A percentile compares a stretch with the other conserved stretches of the same genome.
These are phyloP conservation scores for Canna indica DNA, from an alignment of 176 grass and related monocot genomes.

Conservation along the genomic window DNA sequence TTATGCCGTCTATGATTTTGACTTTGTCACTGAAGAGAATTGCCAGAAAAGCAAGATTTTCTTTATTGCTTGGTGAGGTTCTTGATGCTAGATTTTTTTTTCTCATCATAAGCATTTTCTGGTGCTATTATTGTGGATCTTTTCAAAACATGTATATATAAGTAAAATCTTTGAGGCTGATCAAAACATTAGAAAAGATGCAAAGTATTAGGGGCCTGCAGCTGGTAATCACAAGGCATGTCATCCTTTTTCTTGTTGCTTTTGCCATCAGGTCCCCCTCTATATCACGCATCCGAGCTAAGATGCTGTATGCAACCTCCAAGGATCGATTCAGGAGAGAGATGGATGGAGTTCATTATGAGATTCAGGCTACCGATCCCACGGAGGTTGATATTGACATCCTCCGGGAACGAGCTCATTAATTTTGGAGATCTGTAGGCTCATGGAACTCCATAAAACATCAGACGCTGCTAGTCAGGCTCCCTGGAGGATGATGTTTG, in stretches of 20 bases:
- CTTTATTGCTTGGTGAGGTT: slow-evolving; percentile 83
- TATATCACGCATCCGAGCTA: slow-evolving; percentile 71
- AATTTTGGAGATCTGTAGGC: not conserved
- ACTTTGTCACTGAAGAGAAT: slow-evolving; percentile 91
- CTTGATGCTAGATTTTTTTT: slow-evolving; percentile 9
- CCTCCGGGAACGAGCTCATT: slow-evolving; percentile 71
- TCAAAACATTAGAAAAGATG: too few species aligned
- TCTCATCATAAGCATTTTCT: not conserved
- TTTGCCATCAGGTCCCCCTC: slow-evolving; percentile 47
- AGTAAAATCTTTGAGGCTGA: too few species aligned
- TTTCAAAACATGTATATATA: not conserved
- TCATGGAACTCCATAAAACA: not conserved
- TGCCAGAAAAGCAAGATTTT: slow-evolving; percentile 99
- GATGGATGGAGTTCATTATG: slow-evolving; percentile 81
- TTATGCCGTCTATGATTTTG: slow-evolving; percentile 88
- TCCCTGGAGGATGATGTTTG: not conserved
- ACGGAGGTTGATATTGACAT: slow-evolving; percentile 65
- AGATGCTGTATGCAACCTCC: slow-evolving; percentile 94
- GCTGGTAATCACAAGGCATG: too few species aligned
- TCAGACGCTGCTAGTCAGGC: not conserved
- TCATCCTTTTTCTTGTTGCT: not conserved
- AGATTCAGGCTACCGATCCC: slow-evolving; percentile 90
- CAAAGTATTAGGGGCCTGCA: too few species aligned
- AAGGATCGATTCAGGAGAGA: slow-evolving; percentile 84
- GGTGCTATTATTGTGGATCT: not conserved